Conservation (phyloP, 768 basidiomycete species). For the Paxillus ammoniavirescens region DNA sequence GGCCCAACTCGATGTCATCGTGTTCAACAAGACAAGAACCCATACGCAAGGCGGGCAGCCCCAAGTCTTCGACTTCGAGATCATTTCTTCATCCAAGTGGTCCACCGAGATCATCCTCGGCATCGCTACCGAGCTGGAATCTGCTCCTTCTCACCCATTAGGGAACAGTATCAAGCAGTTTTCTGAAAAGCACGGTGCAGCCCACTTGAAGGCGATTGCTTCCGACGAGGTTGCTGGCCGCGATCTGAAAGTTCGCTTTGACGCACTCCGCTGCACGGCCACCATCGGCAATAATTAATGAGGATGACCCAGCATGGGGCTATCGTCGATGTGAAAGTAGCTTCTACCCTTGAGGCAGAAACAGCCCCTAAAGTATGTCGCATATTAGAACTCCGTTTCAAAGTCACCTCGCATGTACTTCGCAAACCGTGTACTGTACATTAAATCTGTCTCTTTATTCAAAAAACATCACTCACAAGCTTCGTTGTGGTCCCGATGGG, state of each 20-base stretch:
- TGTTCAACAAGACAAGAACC: slow-evolving; percentile 89
- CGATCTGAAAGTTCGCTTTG: slow-evolving; percentile 56
- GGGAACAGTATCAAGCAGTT: slow-evolving; percentile 56
- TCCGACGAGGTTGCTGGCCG: slow-evolving; percentile 66
- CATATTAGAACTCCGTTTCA: too few species aligned
- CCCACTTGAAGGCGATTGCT: slow-evolving; percentile 29
- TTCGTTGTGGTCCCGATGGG: too few species aligned
- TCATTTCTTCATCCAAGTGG: slow-evolving; percentile 26
- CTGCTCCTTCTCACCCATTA: slow-evolving; percentile 62
- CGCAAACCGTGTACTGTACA: too few species aligned
- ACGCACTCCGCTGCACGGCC: slow-evolving; percentile 38
- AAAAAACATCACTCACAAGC: too few species aligned
- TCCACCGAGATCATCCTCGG: slow-evolving; percentile 41
- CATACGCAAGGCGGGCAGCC: slow-evolving; percentile 68
- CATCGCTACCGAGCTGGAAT: slow-evolving; percentile 55
- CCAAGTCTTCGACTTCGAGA: slow-evolving; percentile 53
- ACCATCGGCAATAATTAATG: slow-evolving; percentile 58
- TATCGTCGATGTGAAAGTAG: slow-evolving; percentile 29
- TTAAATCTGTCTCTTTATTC: too few species aligned
- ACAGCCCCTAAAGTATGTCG: too few species aligned
- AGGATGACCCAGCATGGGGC: slow-evolving; percentile 56
- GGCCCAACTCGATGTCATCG: slow-evolving; percentile 68
- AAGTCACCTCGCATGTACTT: too few species aligned
- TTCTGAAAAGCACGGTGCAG: slow-evolving; percentile 36
- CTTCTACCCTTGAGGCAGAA: slow-evolving; percentile 32